phyloP scores from a whole-genome alignment of 106 monocot species.

The Dendrobium nobile region DNA sequence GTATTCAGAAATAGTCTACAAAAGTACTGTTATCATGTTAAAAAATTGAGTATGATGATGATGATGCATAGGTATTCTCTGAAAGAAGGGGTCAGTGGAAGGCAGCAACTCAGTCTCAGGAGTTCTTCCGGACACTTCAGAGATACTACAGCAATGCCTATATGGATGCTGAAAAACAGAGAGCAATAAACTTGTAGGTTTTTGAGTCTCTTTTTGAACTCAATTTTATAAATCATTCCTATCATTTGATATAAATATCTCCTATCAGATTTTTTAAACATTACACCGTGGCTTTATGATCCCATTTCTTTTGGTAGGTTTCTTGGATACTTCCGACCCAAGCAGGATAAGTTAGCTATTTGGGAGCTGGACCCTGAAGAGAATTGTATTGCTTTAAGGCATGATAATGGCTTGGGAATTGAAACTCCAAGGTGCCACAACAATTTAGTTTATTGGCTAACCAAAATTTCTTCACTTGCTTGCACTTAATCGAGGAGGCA shows the following conservation, averaged over 20 bases:
- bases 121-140: constrained; percentile 80
- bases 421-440: constrained; percentile 42
- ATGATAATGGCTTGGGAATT: constrained; percentile 26
- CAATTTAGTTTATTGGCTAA: background rate
- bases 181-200: constrained; percentile 90
- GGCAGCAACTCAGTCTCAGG: constrained; percentile 87
- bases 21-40: background rate
- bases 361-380: constrained; percentile 80
- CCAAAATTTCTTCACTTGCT: background rate
- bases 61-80: constrained; percentile 67
- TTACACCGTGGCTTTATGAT: background rate
- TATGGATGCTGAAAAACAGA: constrained; percentile 91
- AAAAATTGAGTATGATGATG: background rate
- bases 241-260: background rate
- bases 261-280: background rate
- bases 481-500: background rate
- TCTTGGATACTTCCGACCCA: constrained; percentile 84
- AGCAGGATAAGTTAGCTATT: constrained; percentile 58
- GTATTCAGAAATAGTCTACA: background rate
- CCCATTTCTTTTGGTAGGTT: constrained; percentile 43
- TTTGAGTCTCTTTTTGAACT: constrained; percentile 5
- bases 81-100: constrained; percentile 97
- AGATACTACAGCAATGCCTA: constrained; percentile 92
- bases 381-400: constrained; percentile 45
- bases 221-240: background rate